Conservation (phyloP, 805 yeast genomes). For the Sugiyamaella boreocaroliniensis region DNA sequence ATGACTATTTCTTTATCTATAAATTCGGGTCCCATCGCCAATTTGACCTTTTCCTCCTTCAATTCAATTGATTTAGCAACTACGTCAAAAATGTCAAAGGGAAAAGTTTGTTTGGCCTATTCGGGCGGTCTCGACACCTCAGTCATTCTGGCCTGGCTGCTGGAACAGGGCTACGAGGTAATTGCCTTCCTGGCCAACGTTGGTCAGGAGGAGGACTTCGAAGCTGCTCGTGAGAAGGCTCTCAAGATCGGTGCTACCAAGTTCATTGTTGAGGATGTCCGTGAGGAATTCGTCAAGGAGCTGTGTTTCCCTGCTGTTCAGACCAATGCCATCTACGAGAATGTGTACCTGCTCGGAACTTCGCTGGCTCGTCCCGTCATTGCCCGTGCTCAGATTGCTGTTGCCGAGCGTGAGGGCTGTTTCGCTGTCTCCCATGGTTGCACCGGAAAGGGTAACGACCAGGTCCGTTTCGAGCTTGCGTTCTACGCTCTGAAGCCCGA, state of each 20-base stretch:
- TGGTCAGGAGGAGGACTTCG: slow-evolving; percentile 99
- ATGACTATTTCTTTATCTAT: not conserved
- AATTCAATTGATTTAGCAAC: not conserved
- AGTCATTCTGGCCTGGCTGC: slow-evolving; percentile 93
- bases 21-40: not conserved
- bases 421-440: slow-evolving; percentile 98
- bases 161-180: slow-evolving; percentile 97
- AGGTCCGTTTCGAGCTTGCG: slow-evolving; percentile 93
- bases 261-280: slow-evolving; percentile 88
- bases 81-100: slow-evolving; percentile 67
- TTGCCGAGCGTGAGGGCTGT: slow-evolving; percentile 96
- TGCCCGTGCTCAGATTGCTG: slow-evolving; percentile 96
- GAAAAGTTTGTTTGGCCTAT: slow-evolving; percentile 98
- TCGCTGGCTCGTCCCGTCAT: slow-evolving; percentile 98
- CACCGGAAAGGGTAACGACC: slow-evolving; percentile 99
- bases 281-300: slow-evolving; percentile 88
- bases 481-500: slow-evolving; percentile 98
- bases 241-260: slow-evolving; percentile 95
- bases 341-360: slow-evolving; percentile 93
- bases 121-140: slow-evolving; percentile 99
- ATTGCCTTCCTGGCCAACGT: slow-evolving; percentile 97
- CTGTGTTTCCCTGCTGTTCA: slow-evolving; percentile 96
- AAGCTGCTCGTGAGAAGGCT: slow-evolving; percentile 93
- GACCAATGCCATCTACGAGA: slow-evolving; percentile 95
- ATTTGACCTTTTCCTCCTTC: not conserved